phyloP scores from a whole-genome alignment of 2,329 filamentous ascomycete species.

The Microcera coccophila region DNA sequence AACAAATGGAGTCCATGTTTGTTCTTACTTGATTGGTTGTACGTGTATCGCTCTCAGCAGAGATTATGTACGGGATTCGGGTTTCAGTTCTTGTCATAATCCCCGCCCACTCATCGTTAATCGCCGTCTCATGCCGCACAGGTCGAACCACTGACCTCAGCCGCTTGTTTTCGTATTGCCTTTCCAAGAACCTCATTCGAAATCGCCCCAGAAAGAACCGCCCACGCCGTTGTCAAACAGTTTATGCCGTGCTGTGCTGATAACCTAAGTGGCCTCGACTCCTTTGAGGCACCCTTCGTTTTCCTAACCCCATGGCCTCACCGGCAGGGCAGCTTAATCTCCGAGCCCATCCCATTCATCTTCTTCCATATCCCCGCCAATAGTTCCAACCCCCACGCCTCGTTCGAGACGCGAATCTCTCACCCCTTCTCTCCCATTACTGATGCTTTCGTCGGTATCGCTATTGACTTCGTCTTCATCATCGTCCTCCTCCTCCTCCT shows the following conservation, averaged over 20 bases:
- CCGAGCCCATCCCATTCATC: slow-evolving; percentile 26
- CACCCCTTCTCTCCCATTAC: slow-evolving; percentile 12
- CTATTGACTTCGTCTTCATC: slow-evolving; percentile 6
- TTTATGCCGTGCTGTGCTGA: no score
- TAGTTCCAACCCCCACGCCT: slow-evolving; percentile 12
- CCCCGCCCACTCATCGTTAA: slow-evolving; percentile 5
- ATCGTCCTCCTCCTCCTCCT: slow-evolving; percentile 16
- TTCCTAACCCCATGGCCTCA: no score
- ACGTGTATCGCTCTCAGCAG: background rate
- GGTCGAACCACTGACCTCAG: no score
- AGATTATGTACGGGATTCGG: slow-evolving; percentile 13
- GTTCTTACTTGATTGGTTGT: no score
- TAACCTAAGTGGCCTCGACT: no score
- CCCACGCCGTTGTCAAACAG: no score
- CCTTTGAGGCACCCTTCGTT: no score
- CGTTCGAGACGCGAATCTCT: slow-evolving; percentile 13
- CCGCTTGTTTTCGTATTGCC: background rate
- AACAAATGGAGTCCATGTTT: background rate
- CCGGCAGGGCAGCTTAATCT: slow-evolving; percentile 15
- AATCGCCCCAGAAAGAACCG: background rate
- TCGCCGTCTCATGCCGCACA: no score
- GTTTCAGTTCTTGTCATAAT: slow-evolving; percentile 5
- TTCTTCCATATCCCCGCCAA: slow-evolving; percentile 14
- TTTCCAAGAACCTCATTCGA: background rate
- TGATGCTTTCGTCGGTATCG: slow-evolving; percentile 2